Evolutionary conservation across 441 rosid genomes (phyloP), one percentile per base, ranked within the genome.

Genomic region (Erysimum pusillum): DNA sequence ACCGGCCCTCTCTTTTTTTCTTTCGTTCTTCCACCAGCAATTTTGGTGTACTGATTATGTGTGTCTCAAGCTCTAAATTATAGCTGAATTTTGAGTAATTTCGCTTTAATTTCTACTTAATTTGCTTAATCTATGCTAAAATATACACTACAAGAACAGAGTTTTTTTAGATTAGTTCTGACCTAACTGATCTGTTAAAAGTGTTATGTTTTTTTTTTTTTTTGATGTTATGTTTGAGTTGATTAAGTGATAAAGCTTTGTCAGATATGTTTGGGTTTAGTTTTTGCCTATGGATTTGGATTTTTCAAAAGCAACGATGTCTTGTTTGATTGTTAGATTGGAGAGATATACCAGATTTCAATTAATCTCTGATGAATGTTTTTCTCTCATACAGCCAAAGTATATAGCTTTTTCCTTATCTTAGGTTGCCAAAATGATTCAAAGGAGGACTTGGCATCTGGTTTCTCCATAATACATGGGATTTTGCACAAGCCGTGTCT

Each of bases 1-100:
- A 61, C 68, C 54, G 14, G 2, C 14, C 59, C 35, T 65, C 0
- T 34, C 13, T 31, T 20, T 32, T 11, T 7, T 31, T 39, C n/a
- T 5, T 22, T 64, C 35, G 38, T 64, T 39, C 14, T 1, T 18
- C 6, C 7, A 17, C 22, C 9, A 2, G 7, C 9, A 35, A 41
- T n/a, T 69, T 69, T 32, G 46, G 2, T 52, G 51, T 49, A 34
- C 69, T 68, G 32, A 34, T 60, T 35, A 7, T 67, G 18, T 46
- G 7, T n/a, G 15, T 15, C 8, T n/a, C 15, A 17, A 75, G 28
- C 45, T 38, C 48, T 10, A 25, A 46, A 46, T 22, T 48, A n/a
- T 48, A 57, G 67, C 31, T 68, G 13, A 38, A 46, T 56, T 65
- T 35, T 73, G 15, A 42, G 9, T 22, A 31, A 17, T 53, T 9